Evolutionary conservation across 2,329 filamentous ascomycete genomes (phyloP), one percentile per base, ranked within the genome.

Genomic region (Lecanosticta acicola): DNA sequence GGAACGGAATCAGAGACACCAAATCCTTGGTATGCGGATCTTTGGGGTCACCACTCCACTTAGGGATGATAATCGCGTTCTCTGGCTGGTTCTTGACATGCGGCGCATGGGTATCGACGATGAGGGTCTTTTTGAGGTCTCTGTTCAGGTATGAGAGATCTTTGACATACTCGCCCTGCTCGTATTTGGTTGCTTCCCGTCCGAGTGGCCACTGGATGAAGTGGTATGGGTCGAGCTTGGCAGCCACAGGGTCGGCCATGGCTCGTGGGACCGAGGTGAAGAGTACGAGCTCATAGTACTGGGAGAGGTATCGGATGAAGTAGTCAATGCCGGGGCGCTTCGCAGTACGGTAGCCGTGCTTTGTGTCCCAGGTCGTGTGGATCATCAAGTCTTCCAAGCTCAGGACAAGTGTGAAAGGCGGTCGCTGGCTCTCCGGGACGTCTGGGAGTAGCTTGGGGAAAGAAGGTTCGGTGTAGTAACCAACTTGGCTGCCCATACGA

Each of bases 141-240:
- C 93, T 87, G 74, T 98, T 98, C 39, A 98, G 81, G 70, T 95
- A 97, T 2, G 89, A 89, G n/a, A 98, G 81, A 65, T 98, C 93
- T 87, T 98, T 98, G 70, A 98, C 80, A 62, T 97, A 90, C 70
- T 96, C 87, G 54, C 93, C 93, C 54, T 94, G 85, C 70, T 96
- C 85, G 67, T 95, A 98, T 61, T 90, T 87, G 49, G 93, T 97
- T n/a, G 91, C 93, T 69, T 98, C 93, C 45, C 93, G 81, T 75
- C 87, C 97, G 39, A 98, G 74, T 1, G 90, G 89, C 85, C 89
- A 97, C 72, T 90, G 85, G 66, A 97, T 89, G 66, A 97, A 88
- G 60, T 85, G 87, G 76, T 86, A 97, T 29, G 91, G 93, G 64
- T 98, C 93, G 49, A 98, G 75, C 70, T 98, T 98, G 61, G 87